phyloP scores from a whole-genome alignment of 345 rosid species.

The Punica granatum region DNA sequence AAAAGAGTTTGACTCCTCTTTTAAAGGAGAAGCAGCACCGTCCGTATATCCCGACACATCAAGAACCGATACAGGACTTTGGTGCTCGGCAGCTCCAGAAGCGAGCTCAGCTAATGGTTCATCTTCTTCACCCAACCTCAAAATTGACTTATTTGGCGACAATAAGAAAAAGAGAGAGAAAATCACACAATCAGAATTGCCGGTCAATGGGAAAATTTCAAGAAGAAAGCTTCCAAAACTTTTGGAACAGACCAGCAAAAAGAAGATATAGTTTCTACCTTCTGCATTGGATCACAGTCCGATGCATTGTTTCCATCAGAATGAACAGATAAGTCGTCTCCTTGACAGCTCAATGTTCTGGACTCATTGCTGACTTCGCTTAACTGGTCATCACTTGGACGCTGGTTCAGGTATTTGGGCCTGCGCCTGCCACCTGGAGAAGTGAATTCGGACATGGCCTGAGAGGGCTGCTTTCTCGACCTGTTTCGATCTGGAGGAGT shows the following conservation, averaged over 20 bases:
- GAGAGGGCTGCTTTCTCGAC: constrained; percentile 41
- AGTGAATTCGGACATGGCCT: constrained; percentile 35
- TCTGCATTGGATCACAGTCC: constrained; percentile 37
- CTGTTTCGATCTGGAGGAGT: constrained; percentile 66
- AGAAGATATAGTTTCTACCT: constrained; percentile 32
- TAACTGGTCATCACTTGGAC: constrained; percentile 54
- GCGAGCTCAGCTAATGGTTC: constrained; percentile 35
- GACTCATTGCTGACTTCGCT: constrained; percentile 76
- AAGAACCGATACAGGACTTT: constrained; percentile 86
- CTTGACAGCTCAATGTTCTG: constrained; percentile 49
- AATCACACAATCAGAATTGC: constrained; percentile 8
- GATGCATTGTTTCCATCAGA: constrained; percentile 38
- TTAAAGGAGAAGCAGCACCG: constrained; percentile 56
- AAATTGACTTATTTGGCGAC: constrained; percentile 38
- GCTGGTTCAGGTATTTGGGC: constrained; percentile 34
- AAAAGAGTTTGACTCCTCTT: constrained; percentile 22
- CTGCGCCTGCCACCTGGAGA: constrained; percentile 58
- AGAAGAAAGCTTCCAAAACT: constrained; percentile 2
- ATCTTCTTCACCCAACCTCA: constrained; percentile 45
- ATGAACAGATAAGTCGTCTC: constrained; percentile 43
- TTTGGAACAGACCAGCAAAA: background rate
- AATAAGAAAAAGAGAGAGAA: constrained; percentile 11
- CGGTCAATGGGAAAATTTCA: background rate
- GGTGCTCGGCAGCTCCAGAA: constrained; percentile 49
- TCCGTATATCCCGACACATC: constrained; percentile 49